Conservation (phyloP, 768 basidiomycete genomes). For the Boletus rufocinnamomeus region DNA sequence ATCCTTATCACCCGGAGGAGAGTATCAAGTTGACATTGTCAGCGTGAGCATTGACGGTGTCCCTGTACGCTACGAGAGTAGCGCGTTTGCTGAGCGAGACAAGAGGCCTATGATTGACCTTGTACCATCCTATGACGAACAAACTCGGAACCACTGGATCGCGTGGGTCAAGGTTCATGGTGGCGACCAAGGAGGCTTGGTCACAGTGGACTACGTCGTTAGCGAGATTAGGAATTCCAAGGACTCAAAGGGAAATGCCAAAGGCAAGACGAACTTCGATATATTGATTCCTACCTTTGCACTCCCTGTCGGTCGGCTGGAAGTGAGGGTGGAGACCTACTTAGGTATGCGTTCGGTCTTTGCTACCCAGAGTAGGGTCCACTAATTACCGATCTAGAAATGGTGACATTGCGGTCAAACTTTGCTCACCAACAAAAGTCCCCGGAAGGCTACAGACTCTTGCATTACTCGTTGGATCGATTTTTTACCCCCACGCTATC, state of each 20-base stretch:
- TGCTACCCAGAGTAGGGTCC: neutral
- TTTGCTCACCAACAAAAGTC: constrained; percentile 50
- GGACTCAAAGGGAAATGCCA: constrained; percentile 37
- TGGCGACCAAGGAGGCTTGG: constrained; percentile 49
- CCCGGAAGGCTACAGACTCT: constrained; percentile 46
- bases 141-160: constrained; percentile 59
- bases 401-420: constrained; percentile 53
- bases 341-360: constrained; percentile 46
- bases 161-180: constrained; percentile 65
- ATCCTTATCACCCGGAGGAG: constrained; percentile 19
- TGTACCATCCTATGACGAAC: constrained; percentile 51
- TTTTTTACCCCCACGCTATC: constrained; percentile 60
- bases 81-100: constrained; percentile 40
- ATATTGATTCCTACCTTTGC: constrained; percentile 72
- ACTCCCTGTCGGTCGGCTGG: constrained; percentile 65
- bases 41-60: constrained; percentile 66
- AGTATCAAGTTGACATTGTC: constrained; percentile 49
- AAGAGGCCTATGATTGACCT: constrained; percentile 37
- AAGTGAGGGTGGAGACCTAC: constrained; percentile 56
- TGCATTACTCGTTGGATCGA: constrained; percentile 58
- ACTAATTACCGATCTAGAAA: constrained; percentile 41
- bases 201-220: constrained; percentile 70
- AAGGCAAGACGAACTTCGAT: constrained; percentile 37
- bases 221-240: constrained; percentile 26
- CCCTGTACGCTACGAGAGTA: constrained; percentile 60